Evolutionary conservation across 306 rosid genomes (phyloP), one percentile per base, ranked within the genome.

Genomic region (Phaseolus lunatus): DNA sequence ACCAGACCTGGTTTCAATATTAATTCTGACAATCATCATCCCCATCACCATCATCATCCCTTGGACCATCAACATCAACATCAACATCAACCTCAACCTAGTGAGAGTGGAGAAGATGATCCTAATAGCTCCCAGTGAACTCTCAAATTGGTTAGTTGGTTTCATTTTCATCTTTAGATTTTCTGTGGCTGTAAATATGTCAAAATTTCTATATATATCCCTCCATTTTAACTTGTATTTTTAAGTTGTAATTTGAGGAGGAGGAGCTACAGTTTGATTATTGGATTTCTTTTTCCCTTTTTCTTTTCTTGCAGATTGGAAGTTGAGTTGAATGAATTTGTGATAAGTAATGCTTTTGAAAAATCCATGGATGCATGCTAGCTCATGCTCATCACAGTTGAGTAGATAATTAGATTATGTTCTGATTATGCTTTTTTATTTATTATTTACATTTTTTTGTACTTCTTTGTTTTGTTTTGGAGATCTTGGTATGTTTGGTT

Each of bases 91-190:
- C 77, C 61, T 44, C 90, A 88, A 50, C 80, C 61, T 5, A 67
- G 78, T 18, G 90, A 92, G 39, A 89, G 94, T 78, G 94, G 90
- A 71, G 94, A 93, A 52, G 98, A 91, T 56, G 92, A 45, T 77
- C 89, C 93, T 11, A 79, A 86, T 43, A 87, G 54, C 70, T 90
- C 98, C 27, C 94, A 89, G 61, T 93, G 85, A 74, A 63, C 52
- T 79, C 18, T 2, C 3, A 12, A 47, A 37, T 66, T 74, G 92
- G 95, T 86, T 77, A 86, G 90, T 86, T 65, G 14, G 31, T 78
- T 70, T 79, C 12, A 0, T 39, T 6, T 48, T 24, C 68, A 23
- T 24, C 29, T 54, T 12, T 39, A 39, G 44, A 39, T 39, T 39
- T 13, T 39, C 7, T 54, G 20, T n/a, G n/a, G n/a, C 37, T 58